These are phyloP conservation scores for Keithomyces neogunnii DNA, from an alignment of 2,329 filamentous ascomycete genomes.

Conservation along the genomic window DNA sequence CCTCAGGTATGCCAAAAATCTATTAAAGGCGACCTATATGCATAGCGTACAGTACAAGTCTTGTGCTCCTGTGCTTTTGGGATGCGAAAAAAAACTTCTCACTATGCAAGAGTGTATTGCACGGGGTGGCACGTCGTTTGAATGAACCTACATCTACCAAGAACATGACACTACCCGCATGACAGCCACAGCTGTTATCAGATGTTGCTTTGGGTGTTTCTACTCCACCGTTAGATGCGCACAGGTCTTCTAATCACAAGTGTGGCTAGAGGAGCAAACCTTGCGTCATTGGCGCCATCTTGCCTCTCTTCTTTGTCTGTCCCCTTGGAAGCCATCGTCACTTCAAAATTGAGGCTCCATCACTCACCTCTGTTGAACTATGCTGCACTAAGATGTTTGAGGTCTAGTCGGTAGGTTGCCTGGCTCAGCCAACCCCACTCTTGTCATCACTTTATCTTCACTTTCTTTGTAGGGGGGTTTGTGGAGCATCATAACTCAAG, in stretches of 20 bases:
- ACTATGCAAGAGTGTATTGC: background rate
- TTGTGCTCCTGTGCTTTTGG: background rate
- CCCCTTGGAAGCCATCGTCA: too few relatives aligned
- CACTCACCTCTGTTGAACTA: too few relatives aligned
- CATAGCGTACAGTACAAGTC: background rate
- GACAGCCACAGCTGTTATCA: too few relatives aligned
- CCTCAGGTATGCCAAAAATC: background rate
- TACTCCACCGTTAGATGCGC: too few relatives aligned
- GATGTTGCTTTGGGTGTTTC: too few relatives aligned
- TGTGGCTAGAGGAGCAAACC: too few relatives aligned
- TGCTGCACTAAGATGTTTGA: too few relatives aligned
- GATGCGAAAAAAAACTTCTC: background rate
- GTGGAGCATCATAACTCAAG: background rate
- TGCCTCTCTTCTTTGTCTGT: too few relatives aligned
- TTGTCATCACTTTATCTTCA: background rate
- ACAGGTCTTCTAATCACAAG: too few relatives aligned
- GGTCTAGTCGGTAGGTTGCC: background rate
- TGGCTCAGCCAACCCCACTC: background rate
- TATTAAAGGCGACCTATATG: background rate
- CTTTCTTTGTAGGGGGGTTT: background rate
- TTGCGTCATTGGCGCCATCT: too few relatives aligned
- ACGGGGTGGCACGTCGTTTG: background rate
- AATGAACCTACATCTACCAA: background rate
- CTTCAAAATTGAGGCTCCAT: too few relatives aligned
- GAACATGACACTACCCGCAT: too few relatives aligned